Conservation (phyloP, 2,329 filamentous ascomycete genomes). For the Paramyrothecium roridum region DNA sequence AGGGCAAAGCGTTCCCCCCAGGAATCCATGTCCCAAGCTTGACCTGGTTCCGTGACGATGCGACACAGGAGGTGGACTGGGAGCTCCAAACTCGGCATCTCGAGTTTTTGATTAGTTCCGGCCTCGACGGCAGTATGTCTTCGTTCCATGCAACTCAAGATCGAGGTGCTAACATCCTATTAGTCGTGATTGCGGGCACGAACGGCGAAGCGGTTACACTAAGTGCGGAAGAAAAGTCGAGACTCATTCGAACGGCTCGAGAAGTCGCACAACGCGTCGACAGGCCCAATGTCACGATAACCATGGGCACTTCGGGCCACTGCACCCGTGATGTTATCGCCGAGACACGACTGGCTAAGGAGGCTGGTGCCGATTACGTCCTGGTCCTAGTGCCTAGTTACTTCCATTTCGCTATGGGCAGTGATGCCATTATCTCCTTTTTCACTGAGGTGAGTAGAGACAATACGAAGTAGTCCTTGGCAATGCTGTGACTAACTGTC, state of each 20-base stretch:
- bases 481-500: slow-evolving; percentile 13
- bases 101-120: slow-evolving; percentile 49
- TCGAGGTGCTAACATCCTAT: slow-evolving; percentile 9
- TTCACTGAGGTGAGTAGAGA: slow-evolving; percentile 44
- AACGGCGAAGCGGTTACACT: slow-evolving; percentile 74
- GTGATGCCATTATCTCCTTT: slow-evolving; percentile 58
- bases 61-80: slow-evolving; percentile 53
- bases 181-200: slow-evolving; percentile 65
- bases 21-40: slow-evolving; percentile 56
- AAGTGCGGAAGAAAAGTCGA: slow-evolving; percentile 58
- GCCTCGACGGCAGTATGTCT: slow-evolving; percentile 44
- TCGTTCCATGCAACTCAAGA: neutral
- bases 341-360: slow-evolving; percentile 59
- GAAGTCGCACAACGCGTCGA: slow-evolving; percentile 55
- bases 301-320: slow-evolving; percentile 64
- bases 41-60: slow-evolving; percentile 49
- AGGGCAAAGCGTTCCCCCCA: slow-evolving; percentile 35
- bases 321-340: slow-evolving; percentile 65
- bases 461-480: neutral
- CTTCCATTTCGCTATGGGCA: slow-evolving; percentile 62
- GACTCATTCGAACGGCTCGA: slow-evolving; percentile 59
- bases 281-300: slow-evolving; percentile 56
- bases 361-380: slow-evolving; percentile 64
- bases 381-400: slow-evolving; percentile 70
- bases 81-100: slow-evolving; percentile 49